Percentiles rank a stretch among this genome's conserved stretches.
These are phyloP conservation scores for Botryotinia calthae DNA, from an alignment of 2,329 filamentous ascomycete genomes.

Conservation along the genomic window DNA sequence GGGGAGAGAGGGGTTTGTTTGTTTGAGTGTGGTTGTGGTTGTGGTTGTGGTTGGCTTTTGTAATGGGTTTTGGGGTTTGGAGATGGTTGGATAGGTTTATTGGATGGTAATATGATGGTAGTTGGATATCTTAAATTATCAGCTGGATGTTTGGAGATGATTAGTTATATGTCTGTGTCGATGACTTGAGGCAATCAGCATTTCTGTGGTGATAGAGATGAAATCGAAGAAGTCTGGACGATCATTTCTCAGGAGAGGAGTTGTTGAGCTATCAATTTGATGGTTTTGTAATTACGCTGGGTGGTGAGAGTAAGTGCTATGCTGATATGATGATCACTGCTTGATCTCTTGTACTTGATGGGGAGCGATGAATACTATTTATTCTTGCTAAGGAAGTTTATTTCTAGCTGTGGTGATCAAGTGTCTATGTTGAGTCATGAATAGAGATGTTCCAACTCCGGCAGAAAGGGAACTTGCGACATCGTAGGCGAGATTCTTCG, in stretches of 20 bases:
- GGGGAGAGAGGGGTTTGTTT: too few species aligned
- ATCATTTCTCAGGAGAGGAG: neutral
- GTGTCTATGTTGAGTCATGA: neutral
- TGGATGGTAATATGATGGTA: too few species aligned
- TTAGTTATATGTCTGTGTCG: too few species aligned
- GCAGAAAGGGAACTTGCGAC: rapidly evolving
- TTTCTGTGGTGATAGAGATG: neutral
- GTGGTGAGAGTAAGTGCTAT: neutral
- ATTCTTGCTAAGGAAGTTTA: neutral
- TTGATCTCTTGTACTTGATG: neutral
- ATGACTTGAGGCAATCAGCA: neutral
- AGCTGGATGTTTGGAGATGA: too few species aligned
- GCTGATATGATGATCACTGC: neutral
- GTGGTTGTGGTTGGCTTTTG: too few species aligned
- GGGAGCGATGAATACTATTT: neutral
- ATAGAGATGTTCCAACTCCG: neutral
- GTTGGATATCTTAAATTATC: neutral
- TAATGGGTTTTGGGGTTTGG: too few species aligned
- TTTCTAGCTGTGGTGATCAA: neutral
- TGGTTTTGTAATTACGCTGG: neutral
- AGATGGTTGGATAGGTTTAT: neutral
- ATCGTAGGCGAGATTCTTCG: neutral
- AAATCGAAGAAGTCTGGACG: neutral
- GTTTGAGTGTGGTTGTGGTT: too few species aligned
- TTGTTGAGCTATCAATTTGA: neutral